phyloP scores from a whole-genome alignment of 129 eudicot species.

The Tagetes patula region DNA sequence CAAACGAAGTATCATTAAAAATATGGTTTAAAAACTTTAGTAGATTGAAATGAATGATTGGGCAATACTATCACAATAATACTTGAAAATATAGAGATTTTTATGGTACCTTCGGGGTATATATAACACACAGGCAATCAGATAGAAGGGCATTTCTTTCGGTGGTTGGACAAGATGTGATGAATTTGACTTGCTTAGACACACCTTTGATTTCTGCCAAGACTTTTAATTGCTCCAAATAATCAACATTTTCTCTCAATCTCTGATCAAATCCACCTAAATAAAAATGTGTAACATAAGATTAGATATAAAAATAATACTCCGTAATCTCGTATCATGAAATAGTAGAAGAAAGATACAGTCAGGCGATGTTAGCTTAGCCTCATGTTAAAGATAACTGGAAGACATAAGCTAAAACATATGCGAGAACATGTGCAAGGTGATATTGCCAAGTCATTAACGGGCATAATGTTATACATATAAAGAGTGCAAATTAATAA shows the following conservation, averaged over 20 bases:
- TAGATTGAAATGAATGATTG: not conserved
- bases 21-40: not conserved
- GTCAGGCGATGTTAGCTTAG: not conserved
- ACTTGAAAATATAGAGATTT: not conserved
- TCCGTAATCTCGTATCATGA: not conserved
- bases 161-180: constrained; percentile 83
- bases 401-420: not conserved
- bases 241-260: constrained; percentile 89
- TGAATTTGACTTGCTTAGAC: constrained; percentile 58
- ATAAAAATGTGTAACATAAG: constrained; percentile 2
- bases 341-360: not conserved
- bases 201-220: constrained; percentile 76
- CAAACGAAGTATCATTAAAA: not conserved
- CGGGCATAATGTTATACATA: no score
- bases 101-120: constrained; percentile 70
- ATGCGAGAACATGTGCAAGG: not conserved
- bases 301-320: not conserved
- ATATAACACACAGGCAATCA: constrained; percentile 71
- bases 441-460: not conserved
- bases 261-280: constrained; percentile 91
- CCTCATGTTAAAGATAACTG: not conserved
- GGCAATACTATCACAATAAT: no score
- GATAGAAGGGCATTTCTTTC: constrained; percentile 76
- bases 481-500: not conserved
- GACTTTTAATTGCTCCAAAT: constrained; percentile 69